Conservation (phyloP, 345 rosid species). For the Arabis alpina region DNA sequence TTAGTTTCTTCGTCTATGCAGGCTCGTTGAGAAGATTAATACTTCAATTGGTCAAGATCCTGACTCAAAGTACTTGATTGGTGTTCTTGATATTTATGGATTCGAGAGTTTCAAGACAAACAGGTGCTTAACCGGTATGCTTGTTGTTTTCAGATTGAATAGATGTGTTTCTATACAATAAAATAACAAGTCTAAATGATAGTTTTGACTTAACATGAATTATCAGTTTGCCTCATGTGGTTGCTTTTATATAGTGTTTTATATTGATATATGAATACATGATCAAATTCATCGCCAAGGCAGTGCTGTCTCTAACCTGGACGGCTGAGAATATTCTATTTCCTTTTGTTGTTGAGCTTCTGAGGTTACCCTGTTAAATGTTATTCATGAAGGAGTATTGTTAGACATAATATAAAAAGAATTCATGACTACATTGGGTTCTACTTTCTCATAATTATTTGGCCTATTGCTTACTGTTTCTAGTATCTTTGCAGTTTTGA, state of each 20-base stretch:
- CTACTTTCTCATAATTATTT: constrained; percentile 9
- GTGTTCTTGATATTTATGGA: constrained; percentile 98
- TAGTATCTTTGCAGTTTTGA: constrained; percentile 76
- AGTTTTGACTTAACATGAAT: constrained; percentile 5
- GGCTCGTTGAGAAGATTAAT: constrained; percentile 95
- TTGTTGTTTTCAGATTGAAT: constrained; percentile 50
- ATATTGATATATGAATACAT: background rate
- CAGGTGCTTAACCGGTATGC: constrained; percentile 95
- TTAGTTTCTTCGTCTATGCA: constrained; percentile 39
- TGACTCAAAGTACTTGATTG: constrained; percentile 82
- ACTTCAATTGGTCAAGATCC: constrained; percentile 97
- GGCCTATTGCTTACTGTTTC: constrained; percentile 37
- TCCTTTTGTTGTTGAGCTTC: constrained; percentile 27
- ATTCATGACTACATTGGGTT: background rate
- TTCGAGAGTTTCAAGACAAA: constrained; percentile 99
- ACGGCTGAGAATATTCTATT: constrained; percentile 10
- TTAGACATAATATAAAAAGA: background rate
- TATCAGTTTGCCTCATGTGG: background rate
- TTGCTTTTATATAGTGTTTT: constrained; percentile 26
- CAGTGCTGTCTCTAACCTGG: constrained; percentile 23
- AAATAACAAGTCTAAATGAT: constrained; percentile 12
- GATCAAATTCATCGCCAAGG: constrained; percentile 29
- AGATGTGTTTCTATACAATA: constrained; percentile 42
- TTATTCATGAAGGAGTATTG: background rate
- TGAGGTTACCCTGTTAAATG: background rate